Conservation (phyloP, 2,329 filamentous ascomycete genomes). For the Alternaria sp. region DNA sequence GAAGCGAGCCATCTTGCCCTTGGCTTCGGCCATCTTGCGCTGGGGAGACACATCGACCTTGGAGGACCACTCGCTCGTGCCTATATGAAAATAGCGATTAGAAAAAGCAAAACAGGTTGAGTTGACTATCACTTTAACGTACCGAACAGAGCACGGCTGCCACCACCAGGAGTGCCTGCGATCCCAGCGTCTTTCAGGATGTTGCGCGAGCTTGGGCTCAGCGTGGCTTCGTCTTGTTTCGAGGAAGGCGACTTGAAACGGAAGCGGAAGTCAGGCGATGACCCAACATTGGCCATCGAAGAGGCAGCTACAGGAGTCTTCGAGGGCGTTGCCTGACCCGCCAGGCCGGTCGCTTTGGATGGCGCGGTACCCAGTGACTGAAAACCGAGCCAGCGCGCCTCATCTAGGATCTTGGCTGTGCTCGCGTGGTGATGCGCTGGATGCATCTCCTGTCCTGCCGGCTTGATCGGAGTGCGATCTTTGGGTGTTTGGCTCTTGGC, state of each 20-base stretch:
- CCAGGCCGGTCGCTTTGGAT: constrained; percentile 47
- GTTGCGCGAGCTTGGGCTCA: constrained; percentile 64
- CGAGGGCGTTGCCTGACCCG: constrained; percentile 67
- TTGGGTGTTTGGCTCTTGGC: constrained; percentile 57
- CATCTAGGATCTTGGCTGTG: constrained; percentile 77
- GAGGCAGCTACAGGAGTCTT: constrained; percentile 53
- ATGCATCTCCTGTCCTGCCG: constrained; percentile 84
- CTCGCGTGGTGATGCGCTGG: constrained; percentile 79
- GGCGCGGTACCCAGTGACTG: constrained; percentile 65
- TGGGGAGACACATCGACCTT: constrained; percentile 51
- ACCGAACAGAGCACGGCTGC: constrained; percentile 49
- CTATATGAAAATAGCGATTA: not conserved
- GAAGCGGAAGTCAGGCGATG: constrained; percentile 70
- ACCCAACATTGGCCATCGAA: constrained; percentile 34
- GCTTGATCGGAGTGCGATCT: constrained; percentile 70
- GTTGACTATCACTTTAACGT: not conserved
- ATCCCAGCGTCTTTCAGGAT: constrained; percentile 72
- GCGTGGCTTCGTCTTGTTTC: constrained; percentile 62
- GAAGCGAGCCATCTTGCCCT: constrained; percentile 77
- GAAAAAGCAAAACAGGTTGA: not conserved
- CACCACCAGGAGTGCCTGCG: constrained; percentile 54
- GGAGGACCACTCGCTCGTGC: constrained; percentile 41
- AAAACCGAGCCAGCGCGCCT: constrained; percentile 82
- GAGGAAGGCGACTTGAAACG: constrained; percentile 65
- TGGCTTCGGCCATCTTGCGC: constrained; percentile 80